Percentiles rank a stretch among this genome's conserved stretches.
These are phyloP conservation scores for Penicillium polonicum DNA, from an alignment of 2,329 filamentous ascomycete species.

Conservation along the genomic window DNA sequence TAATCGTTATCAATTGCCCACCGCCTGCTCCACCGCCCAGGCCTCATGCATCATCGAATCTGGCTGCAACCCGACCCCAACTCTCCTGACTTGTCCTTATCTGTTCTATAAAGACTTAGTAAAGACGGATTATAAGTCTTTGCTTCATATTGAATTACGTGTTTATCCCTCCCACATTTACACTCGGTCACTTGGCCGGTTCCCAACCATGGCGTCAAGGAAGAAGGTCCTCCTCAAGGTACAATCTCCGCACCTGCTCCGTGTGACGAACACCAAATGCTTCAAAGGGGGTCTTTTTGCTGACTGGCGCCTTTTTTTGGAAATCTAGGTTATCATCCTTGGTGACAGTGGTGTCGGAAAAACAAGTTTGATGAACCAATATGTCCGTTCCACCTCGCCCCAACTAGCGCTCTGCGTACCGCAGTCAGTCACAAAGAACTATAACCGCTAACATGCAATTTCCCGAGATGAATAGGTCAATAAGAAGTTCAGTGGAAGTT, in stretches of 20 bases:
- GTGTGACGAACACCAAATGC: slow-evolving; percentile 4
- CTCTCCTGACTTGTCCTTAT: slow-evolving; percentile 14
- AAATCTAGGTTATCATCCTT: slow-evolving; percentile 86
- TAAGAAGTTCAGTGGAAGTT: slow-evolving; percentile 99
- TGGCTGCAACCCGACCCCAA: slow-evolving; percentile 29
- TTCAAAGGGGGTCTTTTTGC: neutral
- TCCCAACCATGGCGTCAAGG: slow-evolving; percentile 65
- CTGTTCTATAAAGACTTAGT: neutral
- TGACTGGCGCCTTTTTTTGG: slow-evolving; percentile 11
- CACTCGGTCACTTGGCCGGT: slow-evolving; percentile 6
- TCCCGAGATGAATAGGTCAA: slow-evolving; percentile 68
- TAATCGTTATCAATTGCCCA: slow-evolving; percentile 21
- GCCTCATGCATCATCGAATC: slow-evolving; percentile 35
- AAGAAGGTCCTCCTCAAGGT: slow-evolving; percentile 94
- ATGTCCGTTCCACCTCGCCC: slow-evolving; percentile 63
- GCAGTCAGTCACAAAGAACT: slow-evolving; percentile 12
- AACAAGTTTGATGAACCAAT: slow-evolving; percentile 99
- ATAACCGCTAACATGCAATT: slow-evolving; percentile 16
- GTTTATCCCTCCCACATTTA: neutral
- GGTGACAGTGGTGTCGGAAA: slow-evolving; percentile 99
- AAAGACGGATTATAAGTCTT: neutral
- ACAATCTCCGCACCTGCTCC: slow-evolving; percentile 31
- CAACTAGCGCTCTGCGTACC: slow-evolving; percentile 1
- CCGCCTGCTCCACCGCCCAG: slow-evolving; percentile 36
- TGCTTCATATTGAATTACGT: neutral